A percentile compares a stretch with the other conserved stretches of the same genome.
Evolutionary conservation across 2,329 filamentous ascomycete species (phyloP).

Genomic region (Botrytis fragariae): DNA sequence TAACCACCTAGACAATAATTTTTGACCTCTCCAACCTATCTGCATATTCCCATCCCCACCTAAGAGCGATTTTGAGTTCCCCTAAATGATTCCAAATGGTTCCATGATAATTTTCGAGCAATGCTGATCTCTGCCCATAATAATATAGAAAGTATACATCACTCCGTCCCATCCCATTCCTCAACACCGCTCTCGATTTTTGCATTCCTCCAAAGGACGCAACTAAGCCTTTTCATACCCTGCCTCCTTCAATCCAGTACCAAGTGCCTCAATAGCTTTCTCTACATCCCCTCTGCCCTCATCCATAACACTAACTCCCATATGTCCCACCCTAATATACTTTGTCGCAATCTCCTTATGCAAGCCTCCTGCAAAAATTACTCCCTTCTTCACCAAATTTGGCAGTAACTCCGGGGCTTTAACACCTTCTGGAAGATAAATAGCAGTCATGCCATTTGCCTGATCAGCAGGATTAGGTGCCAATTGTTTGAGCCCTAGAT

Average conservation of each 20-base stretch:
- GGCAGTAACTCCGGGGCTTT: conserved; percentile 81
- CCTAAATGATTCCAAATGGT: background rate
- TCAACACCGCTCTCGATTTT: background rate
- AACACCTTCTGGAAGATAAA: conserved; percentile 85
- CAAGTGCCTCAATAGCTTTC: conserved; percentile 75
- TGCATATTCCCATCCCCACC: background rate
- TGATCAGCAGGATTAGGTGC: conserved; percentile 84
- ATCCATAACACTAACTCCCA: conserved; percentile 77
- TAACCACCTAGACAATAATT: background rate
- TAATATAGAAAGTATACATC: background rate
- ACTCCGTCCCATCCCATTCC: background rate
- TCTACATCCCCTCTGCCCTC: conserved; percentile 73
- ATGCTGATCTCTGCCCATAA: background rate
- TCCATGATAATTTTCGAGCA: background rate
- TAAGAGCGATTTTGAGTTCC: background rate
- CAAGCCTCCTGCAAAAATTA: conserved; percentile 91
- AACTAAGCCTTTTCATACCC: conserved; percentile 53
- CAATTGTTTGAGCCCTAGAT: conserved; percentile 83
- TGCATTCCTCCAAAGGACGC: background rate
- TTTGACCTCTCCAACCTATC: background rate
- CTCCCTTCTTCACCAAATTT: conserved; percentile 78
- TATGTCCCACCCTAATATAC: conserved; percentile 96
- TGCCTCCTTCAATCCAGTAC: conserved; percentile 70
- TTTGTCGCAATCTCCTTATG: conserved; percentile 93
- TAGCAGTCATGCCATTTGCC: conserved; percentile 96